Evolutionary conservation across 768 basidiomycete genomes (phyloP).

Genomic region (Gloeophyllum trabeum): DNA sequence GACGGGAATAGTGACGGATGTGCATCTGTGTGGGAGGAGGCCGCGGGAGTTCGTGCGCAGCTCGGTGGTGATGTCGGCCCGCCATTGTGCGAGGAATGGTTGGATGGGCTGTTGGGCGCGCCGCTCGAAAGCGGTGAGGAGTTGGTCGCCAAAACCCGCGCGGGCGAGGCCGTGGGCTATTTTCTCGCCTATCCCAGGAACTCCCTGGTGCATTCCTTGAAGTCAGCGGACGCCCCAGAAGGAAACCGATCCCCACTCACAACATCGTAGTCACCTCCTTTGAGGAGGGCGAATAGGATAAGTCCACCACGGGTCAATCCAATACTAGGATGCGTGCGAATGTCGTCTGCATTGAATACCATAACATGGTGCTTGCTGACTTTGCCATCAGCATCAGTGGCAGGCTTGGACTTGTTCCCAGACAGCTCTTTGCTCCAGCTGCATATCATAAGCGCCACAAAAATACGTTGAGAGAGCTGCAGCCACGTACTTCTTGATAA

Average conservation of each 20-base stretch:
- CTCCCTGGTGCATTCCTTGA: slow-evolving; percentile 6
- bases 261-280: slow-evolving; percentile 24
- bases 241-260: slow-evolving; percentile 5
- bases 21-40: slow-evolving; percentile 8
- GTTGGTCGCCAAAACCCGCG: slow-evolving; percentile 16
- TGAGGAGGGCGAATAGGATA: slow-evolving; percentile 21
- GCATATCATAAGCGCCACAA: neutral
- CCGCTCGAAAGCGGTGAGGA: slow-evolving; percentile 11
- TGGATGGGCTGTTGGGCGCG: slow-evolving; percentile 5
- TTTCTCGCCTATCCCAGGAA: slow-evolving; percentile 9
- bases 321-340: slow-evolving; percentile 13
- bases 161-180: slow-evolving; percentile 15
- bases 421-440: slow-evolving; percentile 12
- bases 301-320: slow-evolving; percentile 17
- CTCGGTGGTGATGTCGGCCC: slow-evolving; percentile 12
- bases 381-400: slow-evolving; percentile 14
- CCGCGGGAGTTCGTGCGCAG: slow-evolving; percentile 15
- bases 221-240: neutral
- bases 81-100: slow-evolving; percentile 14
- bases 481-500: slow-evolving; percentile 28
- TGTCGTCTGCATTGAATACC: slow-evolving; percentile 13
- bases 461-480: too few species aligned
- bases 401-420: slow-evolving; percentile 16
- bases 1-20: slow-evolving; percentile 7
- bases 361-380: slow-evolving; percentile 12